phyloP scores from a whole-genome alignment of 2,329 filamentous ascomycete genomes.

The Hypoxylon sp. region DNA sequence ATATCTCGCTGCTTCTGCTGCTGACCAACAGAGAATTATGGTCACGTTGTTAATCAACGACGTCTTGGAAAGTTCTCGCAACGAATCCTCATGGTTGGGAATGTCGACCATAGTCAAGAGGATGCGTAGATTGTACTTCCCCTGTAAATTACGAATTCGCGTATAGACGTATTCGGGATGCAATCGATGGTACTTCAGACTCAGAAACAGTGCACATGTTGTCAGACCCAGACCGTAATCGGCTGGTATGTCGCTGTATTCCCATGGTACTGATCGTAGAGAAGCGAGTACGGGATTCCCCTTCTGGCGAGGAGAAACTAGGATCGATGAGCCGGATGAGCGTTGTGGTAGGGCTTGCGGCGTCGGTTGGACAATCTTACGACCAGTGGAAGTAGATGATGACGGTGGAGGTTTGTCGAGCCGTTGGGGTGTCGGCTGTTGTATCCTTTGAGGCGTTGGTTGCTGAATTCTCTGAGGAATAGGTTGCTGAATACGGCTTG shows the following conservation, averaged over 20 bases:
- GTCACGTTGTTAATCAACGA: constrained; percentile 93
- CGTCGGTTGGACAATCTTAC: constrained; percentile 82
- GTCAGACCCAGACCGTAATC: constrained; percentile 90
- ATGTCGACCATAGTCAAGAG: constrained; percentile 95
- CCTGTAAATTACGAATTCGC: constrained; percentile 83
- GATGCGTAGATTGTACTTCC: constrained; percentile 86
- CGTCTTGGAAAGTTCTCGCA: constrained; percentile 92
- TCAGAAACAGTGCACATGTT: constrained; percentile 91
- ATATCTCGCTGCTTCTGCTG: constrained; percentile 91
- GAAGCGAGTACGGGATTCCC: constrained; percentile 91
- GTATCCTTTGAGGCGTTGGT: constrained; percentile 50
- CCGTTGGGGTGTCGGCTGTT: constrained; percentile 61
- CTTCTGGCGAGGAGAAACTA: constrained; percentile 91
- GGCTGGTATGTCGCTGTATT: constrained; percentile 95
- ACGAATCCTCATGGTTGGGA: constrained; percentile 86
- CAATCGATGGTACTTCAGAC: constrained; percentile 94
- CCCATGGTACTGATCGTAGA: constrained; percentile 87
- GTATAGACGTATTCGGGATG: constrained; percentile 99
- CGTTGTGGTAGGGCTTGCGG: constrained; percentile 81
- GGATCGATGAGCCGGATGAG: constrained; percentile 75
- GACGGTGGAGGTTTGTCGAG: constrained; percentile 61
- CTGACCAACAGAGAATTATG: constrained; percentile 91
- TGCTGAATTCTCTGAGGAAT: constrained; percentile 30
- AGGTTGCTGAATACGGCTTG: constrained; percentile 48
- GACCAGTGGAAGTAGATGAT: constrained; percentile 49